Base-by-base conservation (phyloP, 176 grass and related monocot species). In the Urochloa ruziziensis region DNA sequence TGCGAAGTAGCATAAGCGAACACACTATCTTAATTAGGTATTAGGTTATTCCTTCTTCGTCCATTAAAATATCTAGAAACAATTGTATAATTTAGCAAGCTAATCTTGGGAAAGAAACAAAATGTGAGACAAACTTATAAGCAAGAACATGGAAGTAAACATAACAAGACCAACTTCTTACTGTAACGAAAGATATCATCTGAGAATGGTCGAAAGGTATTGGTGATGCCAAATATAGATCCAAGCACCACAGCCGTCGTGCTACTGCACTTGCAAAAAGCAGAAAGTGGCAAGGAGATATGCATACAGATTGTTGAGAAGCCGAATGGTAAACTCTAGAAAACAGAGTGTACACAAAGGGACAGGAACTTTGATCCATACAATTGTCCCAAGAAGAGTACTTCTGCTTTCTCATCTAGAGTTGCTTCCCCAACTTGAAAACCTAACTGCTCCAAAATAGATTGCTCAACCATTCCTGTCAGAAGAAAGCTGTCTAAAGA, bases 401-500 rank as follows among this genome's bases (percentile, higher is more conserved):
- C 75, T 86, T 85, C 93, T 56, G 96, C 91, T 77, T 90, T 95
- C 89, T 95, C 85, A 84, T 98, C 93, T 51, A 89, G 61, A 88
- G 89, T 92, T 62, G 89, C 79, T 30, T 90, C 91, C 4, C 47
- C 58, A 53, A 44, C 84, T 57, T 93, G 73, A 51, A 89, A 95
- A 56, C 96, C 91, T 62, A 92, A 59, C 83, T 95, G 93, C 47
- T 92, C 80, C 77, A 98, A 67, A 74, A 94, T 49, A 62, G 67
- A 82, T 64, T 90, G 81, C 62, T 88, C 91, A 73, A 92, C 43
- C 42, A 93, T 89, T 70, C 93, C 93, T 92, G 93, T 89, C 87
- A 98, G 64, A 88, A 98, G 78, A 81, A 95, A 88, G 79, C 96
- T 98, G 89, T 95, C 82, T 85, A 77, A 88, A 93, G n/a, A 91